Evolutionary conservation across 352 stramenopile species (phyloP), one percentile per base, ranked within the genome.

Genomic region (Globisporangium carolinianum): DNA sequence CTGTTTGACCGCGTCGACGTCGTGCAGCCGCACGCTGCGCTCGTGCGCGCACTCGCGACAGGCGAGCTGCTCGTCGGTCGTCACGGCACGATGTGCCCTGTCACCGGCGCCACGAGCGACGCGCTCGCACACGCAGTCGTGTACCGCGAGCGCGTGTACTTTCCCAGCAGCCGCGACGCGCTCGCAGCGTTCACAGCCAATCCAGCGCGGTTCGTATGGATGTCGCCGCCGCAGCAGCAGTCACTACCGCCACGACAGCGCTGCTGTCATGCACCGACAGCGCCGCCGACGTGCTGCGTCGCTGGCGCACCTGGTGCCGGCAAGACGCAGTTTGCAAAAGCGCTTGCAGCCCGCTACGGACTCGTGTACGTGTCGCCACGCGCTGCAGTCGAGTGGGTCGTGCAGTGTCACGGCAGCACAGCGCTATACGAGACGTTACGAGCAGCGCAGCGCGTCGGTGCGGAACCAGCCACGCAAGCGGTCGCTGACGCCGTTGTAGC

Each of bases 81-180:
- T 50, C 74, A 88, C 49, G 75, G 68, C 18, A 54, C 71, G 14
- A 43, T 50, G 0, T 88, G 79, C 35, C 79, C 75, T 7, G 53
- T 85, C 17, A 71, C 68, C 42, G 65, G 65, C 14, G 51, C 48
- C 14, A 61, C 56, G 8, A 59, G 58, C 46, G 42, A 18, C 9
- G 15, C 47, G 36, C 56, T 48, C 2, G 32, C 54, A 0, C 52
- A 49, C 5, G 62, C 65, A 17, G 65, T 89, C 3, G 43, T 75
- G 6, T 73, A 85, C 51, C 73, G 75, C n/a, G 58, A 67, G 4
- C 72, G 83, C 4, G 50, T 88, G 41, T 91, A 91, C 57, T 91
- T 91, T 43, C 72, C 74, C 37, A 18, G 49, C 43, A 74, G 62
- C 6, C 38, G 18, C 7, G 57, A 74, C 10, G 63, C 61, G 0